Base-by-base conservation (phyloP, 371 early-diverging fungal species). In the Mortierella sp. region DNA sequence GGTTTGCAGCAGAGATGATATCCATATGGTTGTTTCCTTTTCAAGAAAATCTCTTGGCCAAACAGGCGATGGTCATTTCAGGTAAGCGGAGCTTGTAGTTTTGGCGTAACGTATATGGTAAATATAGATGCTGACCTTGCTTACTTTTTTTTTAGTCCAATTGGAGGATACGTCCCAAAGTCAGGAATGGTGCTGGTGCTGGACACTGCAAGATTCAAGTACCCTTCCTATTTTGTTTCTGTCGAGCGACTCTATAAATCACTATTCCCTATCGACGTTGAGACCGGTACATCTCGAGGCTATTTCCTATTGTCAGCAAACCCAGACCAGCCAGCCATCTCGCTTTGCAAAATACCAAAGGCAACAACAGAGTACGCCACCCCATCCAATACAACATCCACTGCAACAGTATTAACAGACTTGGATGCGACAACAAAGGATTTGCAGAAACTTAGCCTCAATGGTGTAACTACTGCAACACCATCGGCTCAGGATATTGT, bases 181-280 rank as follows among this genome's bases (percentile, higher is more conserved):
- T 76, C 85, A 9, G 88, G 92, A 50, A 90, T 88, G 85, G 95
- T 90, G 1, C 83, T 97, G 50, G 93, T 97, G 4, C 83, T 96
- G 63, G 97, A 97, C 74, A 94, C 93, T 4, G 93, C 93, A 5
- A 83, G 93, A 28, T 94, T 93, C 86, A 94, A 97, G 85, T 97
- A 96, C 70, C 97, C 97, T 5, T 90, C 92, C 36, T 95, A 94
- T 72, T 95, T 92, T 84, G 92, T 89, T 58, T 85, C 91, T 13
- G 88, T 92, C 5, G 91, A 92, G 53, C 80, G 87, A 15, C 81
- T 96, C n/a, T 94, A 90, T 70, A 90, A 95, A 72, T 90, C 96
- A 11, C 85, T 97, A 88, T 89, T 92, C 63, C 96, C 94, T 0
- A 81, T 93, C 32, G 97, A 96, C 74, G 87, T 74, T 24, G 95